Conservation (phyloP, 2,329 filamentous ascomycete species). For the Endothia cerciana region DNA sequence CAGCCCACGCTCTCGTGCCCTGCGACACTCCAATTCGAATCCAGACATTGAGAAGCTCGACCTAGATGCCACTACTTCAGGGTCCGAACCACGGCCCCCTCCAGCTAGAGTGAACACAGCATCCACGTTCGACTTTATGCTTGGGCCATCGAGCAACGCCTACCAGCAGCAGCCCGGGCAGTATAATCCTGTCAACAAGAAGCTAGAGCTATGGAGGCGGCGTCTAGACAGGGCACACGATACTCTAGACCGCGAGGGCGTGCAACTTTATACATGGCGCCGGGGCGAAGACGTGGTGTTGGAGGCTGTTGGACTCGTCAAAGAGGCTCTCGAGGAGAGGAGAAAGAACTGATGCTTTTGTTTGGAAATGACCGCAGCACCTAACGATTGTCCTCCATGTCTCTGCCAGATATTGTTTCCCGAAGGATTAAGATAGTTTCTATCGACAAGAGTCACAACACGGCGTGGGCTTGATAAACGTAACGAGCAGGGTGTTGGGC, state of each 20-base stretch:
- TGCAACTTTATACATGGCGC: slow-evolving; percentile 74
- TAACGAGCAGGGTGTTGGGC: slow-evolving; percentile 21
- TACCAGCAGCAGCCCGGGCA: slow-evolving; percentile 28
- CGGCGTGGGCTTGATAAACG: background rate
- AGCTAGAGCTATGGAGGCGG: slow-evolving; percentile 72
- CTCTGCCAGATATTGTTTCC: background rate
- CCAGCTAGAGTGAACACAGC: slow-evolving; percentile 24
- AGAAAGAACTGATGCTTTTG: slow-evolving; percentile 13
- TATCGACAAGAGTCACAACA: background rate
- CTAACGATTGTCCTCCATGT: background rate
- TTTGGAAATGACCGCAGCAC: background rate
- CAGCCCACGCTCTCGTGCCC: slow-evolving; percentile 38
- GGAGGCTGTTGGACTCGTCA: slow-evolving; percentile 68
- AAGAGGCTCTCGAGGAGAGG: slow-evolving; percentile 52
- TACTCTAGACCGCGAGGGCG: slow-evolving; percentile 64
- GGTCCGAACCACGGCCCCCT: slow-evolving; percentile 30
- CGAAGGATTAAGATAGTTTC: background rate
- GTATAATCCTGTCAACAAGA: slow-evolving; percentile 57
- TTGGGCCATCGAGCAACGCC: slow-evolving; percentile 30
- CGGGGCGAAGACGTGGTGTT: slow-evolving; percentile 70
- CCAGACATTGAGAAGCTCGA: slow-evolving; percentile 41
- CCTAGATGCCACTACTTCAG: slow-evolving; percentile 32
- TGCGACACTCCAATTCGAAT: slow-evolving; percentile 45
- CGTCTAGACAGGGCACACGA: slow-evolving; percentile 68
- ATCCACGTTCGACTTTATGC: slow-evolving; percentile 25